A percentile compares a stretch with the other conserved stretches of the same genome.
These are phyloP conservation scores for Saccharomycopsis fibuligera DNA, from an alignment of 805 yeast genomes.

Conservation along the genomic window DNA sequence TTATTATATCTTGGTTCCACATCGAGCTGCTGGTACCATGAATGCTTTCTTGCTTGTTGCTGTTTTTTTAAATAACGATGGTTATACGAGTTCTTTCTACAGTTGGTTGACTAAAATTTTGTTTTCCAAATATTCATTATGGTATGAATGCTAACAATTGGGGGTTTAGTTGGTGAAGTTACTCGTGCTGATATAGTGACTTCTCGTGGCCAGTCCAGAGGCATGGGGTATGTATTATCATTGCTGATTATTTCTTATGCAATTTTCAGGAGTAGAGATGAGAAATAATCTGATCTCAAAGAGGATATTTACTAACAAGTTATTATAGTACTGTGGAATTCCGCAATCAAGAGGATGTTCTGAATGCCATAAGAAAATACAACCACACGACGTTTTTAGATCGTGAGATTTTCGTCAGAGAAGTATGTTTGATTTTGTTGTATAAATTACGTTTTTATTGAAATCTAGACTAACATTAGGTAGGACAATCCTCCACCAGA, in stretches of 20 bases:
- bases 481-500: conserved; percentile 80
- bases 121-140: neutral
- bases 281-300: conserved; percentile 8
- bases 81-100: too few species aligned
- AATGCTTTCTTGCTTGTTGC: too few species aligned
- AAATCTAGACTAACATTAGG: too few species aligned
- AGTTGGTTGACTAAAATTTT: too few species aligned
- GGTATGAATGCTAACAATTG: neutral
- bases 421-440: too few species aligned
- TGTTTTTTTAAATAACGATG: too few species aligned
- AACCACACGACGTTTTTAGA: conserved; percentile 63
- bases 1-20: too few species aligned
- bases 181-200: conserved; percentile 79
- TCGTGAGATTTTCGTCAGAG: conserved; percentile 82
- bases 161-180: conserved; percentile 47
- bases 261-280: neutral
- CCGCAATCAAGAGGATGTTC: conserved; percentile 55
- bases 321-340: conserved; percentile 65
- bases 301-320: neutral
- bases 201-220: conserved; percentile 73
- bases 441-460: too few species aligned
- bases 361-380: conserved; percentile 60
- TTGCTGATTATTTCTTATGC: neutral
- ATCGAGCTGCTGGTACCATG: too few species aligned
- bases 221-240: conserved; percentile 49